phyloP scores from a whole-genome alignment of 73 alveolate species.

The Paramecium sonneborni region DNA sequence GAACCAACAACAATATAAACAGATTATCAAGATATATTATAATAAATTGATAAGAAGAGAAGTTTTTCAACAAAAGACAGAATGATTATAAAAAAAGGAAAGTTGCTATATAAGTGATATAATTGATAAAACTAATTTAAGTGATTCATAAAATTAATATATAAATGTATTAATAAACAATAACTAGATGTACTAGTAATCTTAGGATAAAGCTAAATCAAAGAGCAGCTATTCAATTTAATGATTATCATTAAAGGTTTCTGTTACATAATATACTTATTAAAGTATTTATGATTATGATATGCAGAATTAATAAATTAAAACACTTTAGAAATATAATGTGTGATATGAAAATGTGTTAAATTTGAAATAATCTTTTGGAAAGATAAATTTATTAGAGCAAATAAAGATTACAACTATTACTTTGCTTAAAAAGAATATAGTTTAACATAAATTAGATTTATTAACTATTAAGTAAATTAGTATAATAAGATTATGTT shows the following conservation, averaged over 20 bases:
- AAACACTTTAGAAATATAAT: background rate
- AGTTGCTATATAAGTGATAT: constrained; percentile 21
- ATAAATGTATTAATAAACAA: background rate
- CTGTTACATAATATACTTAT: background rate
- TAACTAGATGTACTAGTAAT: background rate
- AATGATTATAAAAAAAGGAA: constrained; percentile 22
- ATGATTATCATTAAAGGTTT: background rate
- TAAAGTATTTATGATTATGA: background rate
- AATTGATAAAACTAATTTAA: background rate
- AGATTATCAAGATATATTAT: background rate
- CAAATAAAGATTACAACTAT: background rate
- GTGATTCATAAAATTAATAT: background rate
- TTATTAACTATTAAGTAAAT: background rate
- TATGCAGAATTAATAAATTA: background rate
- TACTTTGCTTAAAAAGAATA: background rate
- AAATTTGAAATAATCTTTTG: background rate
- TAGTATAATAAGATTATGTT: background rate
- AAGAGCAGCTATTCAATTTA: background rate
- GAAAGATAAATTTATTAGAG: background rate
- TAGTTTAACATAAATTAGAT: background rate
- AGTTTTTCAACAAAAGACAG: constrained; percentile 37
- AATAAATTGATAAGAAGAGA: constrained; percentile 11
- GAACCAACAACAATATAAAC: background rate
- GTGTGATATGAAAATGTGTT: too few relatives aligned
- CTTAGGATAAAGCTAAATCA: background rate